These are phyloP conservation scores for Colletotrichum sp. DNA, from an alignment of 2,329 filamentous ascomycete genomes.

Conservation along the genomic window DNA sequence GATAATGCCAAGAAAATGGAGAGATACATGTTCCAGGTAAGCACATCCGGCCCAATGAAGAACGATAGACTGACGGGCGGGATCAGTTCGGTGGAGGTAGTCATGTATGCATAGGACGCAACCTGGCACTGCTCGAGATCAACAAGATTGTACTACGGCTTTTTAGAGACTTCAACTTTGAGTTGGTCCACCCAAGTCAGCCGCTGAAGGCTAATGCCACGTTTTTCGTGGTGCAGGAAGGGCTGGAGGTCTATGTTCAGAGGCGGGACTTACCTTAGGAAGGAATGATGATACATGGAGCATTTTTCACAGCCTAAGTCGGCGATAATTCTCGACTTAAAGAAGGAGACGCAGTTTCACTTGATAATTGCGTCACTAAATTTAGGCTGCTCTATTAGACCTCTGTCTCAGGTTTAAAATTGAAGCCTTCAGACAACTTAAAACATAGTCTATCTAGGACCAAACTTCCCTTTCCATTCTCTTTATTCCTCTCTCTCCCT, in stretches of 20 bases:
- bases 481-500: background rate
- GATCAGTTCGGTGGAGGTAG: conserved; percentile 56
- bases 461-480: no score
- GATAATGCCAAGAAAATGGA: conserved; percentile 52
- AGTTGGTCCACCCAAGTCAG: conserved; percentile 53
- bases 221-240: conserved; percentile 64
- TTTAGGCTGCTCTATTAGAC: background rate
- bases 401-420: no score
- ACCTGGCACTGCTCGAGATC: conserved; percentile 60
- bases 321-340: background rate
- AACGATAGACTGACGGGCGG: background rate
- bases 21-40: conserved; percentile 59
- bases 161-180: conserved; percentile 57
- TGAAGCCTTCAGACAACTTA: background rate
- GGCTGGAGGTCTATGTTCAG: conserved; percentile 55
- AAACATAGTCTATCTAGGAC: background rate
- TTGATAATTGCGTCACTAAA: no score
- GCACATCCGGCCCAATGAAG: background rate
- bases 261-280: conserved; percentile 18
- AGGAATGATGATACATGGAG: background rate
- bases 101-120: conserved; percentile 59
- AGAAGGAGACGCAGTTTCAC: background rate
- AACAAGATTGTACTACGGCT: conserved; percentile 63
- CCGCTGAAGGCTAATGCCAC: conserved; percentile 58
- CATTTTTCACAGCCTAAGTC: background rate